Base-by-base conservation (phyloP, 2,329 filamentous ascomycete species). In the Fusarium sp. region DNA sequence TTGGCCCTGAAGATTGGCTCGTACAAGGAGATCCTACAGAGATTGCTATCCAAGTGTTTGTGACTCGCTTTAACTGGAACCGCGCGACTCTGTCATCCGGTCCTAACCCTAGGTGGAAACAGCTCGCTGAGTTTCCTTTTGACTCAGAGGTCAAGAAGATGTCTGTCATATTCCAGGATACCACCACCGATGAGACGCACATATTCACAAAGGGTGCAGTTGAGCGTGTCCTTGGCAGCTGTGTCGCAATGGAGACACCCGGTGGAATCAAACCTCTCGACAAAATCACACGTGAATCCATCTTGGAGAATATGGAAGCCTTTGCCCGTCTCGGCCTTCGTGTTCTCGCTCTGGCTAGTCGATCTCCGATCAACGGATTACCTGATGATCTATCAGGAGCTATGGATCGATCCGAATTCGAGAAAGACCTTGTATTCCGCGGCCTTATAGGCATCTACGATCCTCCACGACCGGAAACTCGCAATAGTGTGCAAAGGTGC, bases 71-170 rank as follows among this genome's bases (percentile, higher is more conserved):
- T 74, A 81, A 86, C 52, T 88, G 87, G 82, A 88, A 88, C 62
- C 82, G 86, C 7, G 79, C 83, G 17, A 78, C 79, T 19, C 84
- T 85, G 63, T 84, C 83, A 0, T 78, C 82, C 7, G 84, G 82
- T 8, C 78, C 84, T 0, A 78, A 75, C 7, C 79, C 85, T 1
- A 66, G 79, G 35, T 90, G 87, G 87, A 80, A 79, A 23, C 84
- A 90, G 64, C 77, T 89, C 20, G 86, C 87, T 2, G 91, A 93
- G 71, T 92, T 90, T 57, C 90, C 90, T 0, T 93, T 93, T 70
- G 90, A 92, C 73, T 92, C 90, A 0, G 86, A 87, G 56, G 85
- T 92, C 64, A 93, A 93, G 81, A 91, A 89, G 71, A 93, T 93
- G 91, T 91, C 89, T 0, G 89, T 92, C 32, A 87, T 92, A 46